Conservation (phyloP, 148 eudicot genomes). For the Fallopia convolvulus region DNA sequence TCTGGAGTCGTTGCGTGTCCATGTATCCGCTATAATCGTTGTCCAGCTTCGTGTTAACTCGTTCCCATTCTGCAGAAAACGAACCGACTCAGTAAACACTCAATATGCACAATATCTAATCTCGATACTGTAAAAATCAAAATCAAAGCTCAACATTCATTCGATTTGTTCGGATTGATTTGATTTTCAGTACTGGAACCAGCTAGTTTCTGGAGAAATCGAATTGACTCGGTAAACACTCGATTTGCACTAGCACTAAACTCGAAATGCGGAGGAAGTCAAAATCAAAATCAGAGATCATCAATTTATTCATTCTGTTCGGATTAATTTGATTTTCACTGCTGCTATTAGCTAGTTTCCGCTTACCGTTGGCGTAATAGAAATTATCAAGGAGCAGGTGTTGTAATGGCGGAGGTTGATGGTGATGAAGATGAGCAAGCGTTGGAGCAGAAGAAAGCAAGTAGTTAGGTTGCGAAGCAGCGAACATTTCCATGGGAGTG, state of each 20-base stretch:
- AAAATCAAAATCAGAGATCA: not conserved
- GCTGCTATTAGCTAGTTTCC: not conserved
- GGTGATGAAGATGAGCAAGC: not conserved
- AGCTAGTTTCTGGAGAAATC: not conserved
- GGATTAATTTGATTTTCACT: not conserved
- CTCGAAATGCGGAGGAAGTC: too few relatives aligned
- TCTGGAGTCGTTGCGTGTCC: not conserved
- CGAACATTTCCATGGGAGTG: not conserved
- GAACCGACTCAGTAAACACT: not conserved
- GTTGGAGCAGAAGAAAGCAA: not conserved
- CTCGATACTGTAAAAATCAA: too few relatives aligned
- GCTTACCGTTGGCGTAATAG: conserved; percentile 8
- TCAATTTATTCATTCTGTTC: not conserved
- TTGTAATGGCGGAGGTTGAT: not conserved
- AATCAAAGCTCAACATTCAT: not conserved
- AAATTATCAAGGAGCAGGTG: not conserved
- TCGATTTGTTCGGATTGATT: not conserved
- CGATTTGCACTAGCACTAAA: too few relatives aligned
- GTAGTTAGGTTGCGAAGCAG: not conserved
- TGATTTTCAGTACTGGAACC: not conserved
- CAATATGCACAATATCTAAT: too few relatives aligned
- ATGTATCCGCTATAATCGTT: not conserved
- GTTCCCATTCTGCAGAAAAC: not conserved
- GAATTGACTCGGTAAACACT: too few relatives aligned
- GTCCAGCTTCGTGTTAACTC: not conserved